Conservation (phyloP, 441 rosid genomes). For the Raphanus hybrid region DNA sequence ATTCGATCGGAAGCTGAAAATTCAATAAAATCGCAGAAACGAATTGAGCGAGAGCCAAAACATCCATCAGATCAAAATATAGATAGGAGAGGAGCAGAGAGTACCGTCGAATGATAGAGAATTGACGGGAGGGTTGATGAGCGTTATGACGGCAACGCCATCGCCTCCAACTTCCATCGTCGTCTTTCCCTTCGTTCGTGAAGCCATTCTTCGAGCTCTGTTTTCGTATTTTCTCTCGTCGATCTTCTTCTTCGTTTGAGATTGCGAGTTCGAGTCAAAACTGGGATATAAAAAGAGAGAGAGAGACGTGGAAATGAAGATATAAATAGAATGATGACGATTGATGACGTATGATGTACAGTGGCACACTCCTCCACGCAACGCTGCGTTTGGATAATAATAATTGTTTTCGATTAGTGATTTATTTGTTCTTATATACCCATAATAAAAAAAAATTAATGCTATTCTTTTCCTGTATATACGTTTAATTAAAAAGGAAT, state of each 20-base stretch:
- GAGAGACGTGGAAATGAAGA: neutral
- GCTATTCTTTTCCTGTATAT: no score
- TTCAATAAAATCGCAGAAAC: neutral
- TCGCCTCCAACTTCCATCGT: conserved; percentile 81
- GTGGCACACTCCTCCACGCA: conserved; percentile 43
- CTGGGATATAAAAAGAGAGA: conserved; percentile 24
- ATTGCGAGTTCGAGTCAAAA: conserved; percentile 31
- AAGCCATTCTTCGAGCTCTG: conserved; percentile 37
- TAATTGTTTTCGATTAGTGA: no score
- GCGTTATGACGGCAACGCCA: conserved; percentile 86
- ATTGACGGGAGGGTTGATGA: conserved; percentile 95
- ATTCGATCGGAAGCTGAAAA: conserved; percentile 17
- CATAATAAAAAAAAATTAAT: no score
- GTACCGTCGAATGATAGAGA: conserved; percentile 88
- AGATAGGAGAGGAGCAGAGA: neutral
- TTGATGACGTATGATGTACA: conserved; percentile 4
- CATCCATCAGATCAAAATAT: no score
- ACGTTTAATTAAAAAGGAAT: no score
- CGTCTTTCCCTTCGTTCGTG: conserved; percentile 63
- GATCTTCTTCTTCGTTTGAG: conserved; percentile 15
- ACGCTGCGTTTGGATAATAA: neutral
- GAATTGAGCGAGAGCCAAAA: neutral
- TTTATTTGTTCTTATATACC: no score
- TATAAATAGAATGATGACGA: conserved; percentile 8
- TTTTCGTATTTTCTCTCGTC: conserved; percentile 1